Conservation (phyloP, 352 stramenopile genomes). For the Globisporangium acanthophoron region DNA sequence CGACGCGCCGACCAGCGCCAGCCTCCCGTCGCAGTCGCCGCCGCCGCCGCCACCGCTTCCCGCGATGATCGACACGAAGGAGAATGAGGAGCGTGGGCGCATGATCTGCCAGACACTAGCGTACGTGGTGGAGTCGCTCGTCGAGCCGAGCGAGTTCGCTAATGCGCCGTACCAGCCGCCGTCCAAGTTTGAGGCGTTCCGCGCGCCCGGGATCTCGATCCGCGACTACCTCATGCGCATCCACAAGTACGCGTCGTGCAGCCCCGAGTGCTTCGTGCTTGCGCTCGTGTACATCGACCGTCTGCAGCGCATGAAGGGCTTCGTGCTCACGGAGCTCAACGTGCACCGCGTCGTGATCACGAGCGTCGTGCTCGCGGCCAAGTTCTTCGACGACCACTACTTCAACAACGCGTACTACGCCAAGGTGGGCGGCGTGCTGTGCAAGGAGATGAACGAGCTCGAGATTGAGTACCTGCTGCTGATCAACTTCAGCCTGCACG, state of each 20-base stretch:
- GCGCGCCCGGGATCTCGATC: slow-evolving; percentile 74
- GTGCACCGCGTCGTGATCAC: slow-evolving; percentile 98
- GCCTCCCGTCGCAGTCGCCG: neutral
- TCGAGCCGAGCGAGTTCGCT: slow-evolving; percentile 56
- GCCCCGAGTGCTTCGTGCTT: slow-evolving; percentile 98
- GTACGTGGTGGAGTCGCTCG: slow-evolving; percentile 74
- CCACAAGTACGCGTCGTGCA: slow-evolving; percentile 98
- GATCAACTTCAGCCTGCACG: slow-evolving; percentile 97
- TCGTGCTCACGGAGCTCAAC: slow-evolving; percentile 96
- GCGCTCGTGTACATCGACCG: slow-evolving; percentile 99
- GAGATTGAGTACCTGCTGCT: slow-evolving; percentile 97
- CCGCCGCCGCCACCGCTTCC: neutral
- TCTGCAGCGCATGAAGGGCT: slow-evolving; percentile 95
- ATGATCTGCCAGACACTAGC: slow-evolving; percentile 80
- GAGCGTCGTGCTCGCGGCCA: slow-evolving; percentile 95
- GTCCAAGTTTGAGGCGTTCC: slow-evolving; percentile 86
- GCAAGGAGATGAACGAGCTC: slow-evolving; percentile 96
- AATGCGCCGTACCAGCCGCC: slow-evolving; percentile 49
- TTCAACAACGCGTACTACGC: slow-evolving; percentile 99
- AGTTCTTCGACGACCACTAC: slow-evolving; percentile 99
- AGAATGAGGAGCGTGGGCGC: slow-evolving; percentile 67
- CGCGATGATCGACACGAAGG: slow-evolving; percentile 33
- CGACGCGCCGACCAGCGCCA: neutral
- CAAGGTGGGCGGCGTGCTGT: slow-evolving; percentile 92
- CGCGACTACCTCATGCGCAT: slow-evolving; percentile 89